phyloP scores from a whole-genome alignment of 352 stramenopile genomes.

The Phytophthora melonis region DNA sequence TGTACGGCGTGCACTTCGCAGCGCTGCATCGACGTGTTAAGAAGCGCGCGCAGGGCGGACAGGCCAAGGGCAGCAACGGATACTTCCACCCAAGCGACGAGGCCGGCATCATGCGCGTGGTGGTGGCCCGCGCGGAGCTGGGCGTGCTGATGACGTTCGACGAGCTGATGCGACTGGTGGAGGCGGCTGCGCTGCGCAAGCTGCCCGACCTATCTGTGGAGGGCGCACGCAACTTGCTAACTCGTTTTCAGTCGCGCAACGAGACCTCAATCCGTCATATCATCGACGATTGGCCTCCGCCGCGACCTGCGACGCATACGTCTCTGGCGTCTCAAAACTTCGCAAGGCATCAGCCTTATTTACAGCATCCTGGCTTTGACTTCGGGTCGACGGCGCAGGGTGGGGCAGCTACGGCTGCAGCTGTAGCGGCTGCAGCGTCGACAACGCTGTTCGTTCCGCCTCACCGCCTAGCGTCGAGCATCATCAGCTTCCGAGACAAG shows the following conservation, averaged over 20 bases:
- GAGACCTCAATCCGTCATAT: slow-evolving; percentile 62
- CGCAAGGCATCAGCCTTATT: not conserved
- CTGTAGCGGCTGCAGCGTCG: not conserved
- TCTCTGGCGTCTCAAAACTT: not conserved
- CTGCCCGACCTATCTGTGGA: slow-evolving; percentile 68
- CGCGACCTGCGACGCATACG: not conserved
- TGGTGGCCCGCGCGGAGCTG: slow-evolving; percentile 62
- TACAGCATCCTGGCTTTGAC: not conserved
- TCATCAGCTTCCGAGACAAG: not conserved
- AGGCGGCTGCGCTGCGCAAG: slow-evolving; percentile 62
- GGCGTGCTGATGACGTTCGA: slow-evolving; percentile 75
- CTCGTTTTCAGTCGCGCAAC: slow-evolving; percentile 61
- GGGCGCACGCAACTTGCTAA: slow-evolving; percentile 53
- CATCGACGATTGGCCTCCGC: slow-evolving; percentile 25
- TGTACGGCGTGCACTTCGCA: slow-evolving; percentile 68
- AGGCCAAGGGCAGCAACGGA: slow-evolving; percentile 18
- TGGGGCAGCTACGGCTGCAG: not conserved
- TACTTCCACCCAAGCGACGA: slow-evolving; percentile 70
- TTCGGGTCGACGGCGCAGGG: not conserved
- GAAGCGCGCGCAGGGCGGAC: slow-evolving; percentile 50
- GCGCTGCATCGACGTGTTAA: slow-evolving; percentile 65
- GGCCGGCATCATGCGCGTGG: slow-evolving; percentile 62
- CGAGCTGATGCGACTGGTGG: slow-evolving; percentile 66
- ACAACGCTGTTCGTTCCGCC: not conserved
- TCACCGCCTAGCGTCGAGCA: not conserved